These are phyloP conservation scores for Aristolochia californica DNA, from an alignment of 164 flowering plant species.

Conservation along the genomic window DNA sequence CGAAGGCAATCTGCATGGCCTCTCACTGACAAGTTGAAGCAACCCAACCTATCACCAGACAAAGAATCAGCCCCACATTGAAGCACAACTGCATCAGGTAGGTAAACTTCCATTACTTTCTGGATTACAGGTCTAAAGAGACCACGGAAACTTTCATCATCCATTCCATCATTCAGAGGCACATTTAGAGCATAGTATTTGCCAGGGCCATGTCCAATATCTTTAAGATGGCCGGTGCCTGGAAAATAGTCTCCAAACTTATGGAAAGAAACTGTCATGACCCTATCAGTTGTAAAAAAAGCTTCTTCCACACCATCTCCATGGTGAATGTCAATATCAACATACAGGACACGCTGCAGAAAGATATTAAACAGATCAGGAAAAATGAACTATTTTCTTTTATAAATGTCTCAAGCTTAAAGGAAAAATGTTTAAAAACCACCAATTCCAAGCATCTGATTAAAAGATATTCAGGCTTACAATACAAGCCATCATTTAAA, in stretches of 20 bases:
- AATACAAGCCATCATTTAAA: background rate
- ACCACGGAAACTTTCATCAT: conserved; percentile 69
- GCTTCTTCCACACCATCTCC: conserved; percentile 96
- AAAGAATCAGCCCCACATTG: conserved; percentile 96
- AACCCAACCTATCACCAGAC: conserved; percentile 81
- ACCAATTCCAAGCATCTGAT: background rate
- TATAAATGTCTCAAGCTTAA: background rate
- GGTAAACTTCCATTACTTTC: conserved; percentile 87
- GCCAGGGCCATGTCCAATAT: conserved; percentile 50
- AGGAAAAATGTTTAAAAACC: background rate
- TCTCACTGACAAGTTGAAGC: conserved; percentile 85
- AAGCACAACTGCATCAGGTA: conserved; percentile 86
- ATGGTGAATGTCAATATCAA: conserved; percentile 83
- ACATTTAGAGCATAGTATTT: conserved; percentile 84
- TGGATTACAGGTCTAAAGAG: conserved; percentile 64
- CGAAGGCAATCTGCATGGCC: conserved; percentile 93
- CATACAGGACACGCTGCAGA: conserved; percentile 75
- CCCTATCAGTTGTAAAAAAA: conserved; percentile 76
- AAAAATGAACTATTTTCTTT: background rate
- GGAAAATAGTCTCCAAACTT: conserved; percentile 84
- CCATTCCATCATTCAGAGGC: conserved; percentile 80
- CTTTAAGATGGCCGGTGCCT: conserved; percentile 79
- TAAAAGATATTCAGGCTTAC: background rate
- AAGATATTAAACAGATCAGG: background rate
- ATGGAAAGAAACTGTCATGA: conserved; percentile 90